Conservation (phyloP, 441 rosid species). For the Arabidopsis lyrata region DNA sequence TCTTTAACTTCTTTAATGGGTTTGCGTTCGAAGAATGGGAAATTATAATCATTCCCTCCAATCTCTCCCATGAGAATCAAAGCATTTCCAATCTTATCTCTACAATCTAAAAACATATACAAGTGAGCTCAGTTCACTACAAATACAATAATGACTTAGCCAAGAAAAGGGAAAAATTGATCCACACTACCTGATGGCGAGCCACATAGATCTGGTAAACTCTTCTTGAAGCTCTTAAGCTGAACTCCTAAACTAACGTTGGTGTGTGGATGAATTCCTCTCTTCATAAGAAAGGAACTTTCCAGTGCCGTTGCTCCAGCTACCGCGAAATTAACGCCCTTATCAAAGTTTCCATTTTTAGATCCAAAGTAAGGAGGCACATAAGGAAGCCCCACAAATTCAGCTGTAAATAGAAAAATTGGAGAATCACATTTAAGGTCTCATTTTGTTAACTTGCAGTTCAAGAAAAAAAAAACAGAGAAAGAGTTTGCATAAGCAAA, state of each 20-base stretch:
- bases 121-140: not conserved
- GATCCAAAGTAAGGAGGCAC: constrained; percentile 50
- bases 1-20: constrained; percentile 40
- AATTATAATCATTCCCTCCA: constrained; percentile 64
- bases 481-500: not conserved
- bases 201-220: constrained; percentile 49
- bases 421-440: not conserved
- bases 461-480: not conserved
- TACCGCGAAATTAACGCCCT: constrained; percentile 62
- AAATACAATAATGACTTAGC: not conserved
- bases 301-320: constrained; percentile 59
- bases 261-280: constrained; percentile 41
- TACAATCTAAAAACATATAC: constrained; percentile 45
- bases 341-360: constrained; percentile 13
- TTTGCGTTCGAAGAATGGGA: constrained; percentile 39
- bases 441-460: not conserved
- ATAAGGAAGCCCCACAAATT: constrained; percentile 51
- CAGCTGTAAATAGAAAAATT: constrained; percentile 44
- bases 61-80: constrained; percentile 66
- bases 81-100: constrained; percentile 45
- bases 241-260: constrained; percentile 51
- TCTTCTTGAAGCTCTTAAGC: constrained; percentile 48
- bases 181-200: constrained; percentile 42
- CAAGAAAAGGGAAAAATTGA: not conserved
- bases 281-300: constrained; percentile 24